phyloP scores from a whole-genome alignment of 2,329 filamentous ascomycete species.

The Scedosporium apiospermum region DNA sequence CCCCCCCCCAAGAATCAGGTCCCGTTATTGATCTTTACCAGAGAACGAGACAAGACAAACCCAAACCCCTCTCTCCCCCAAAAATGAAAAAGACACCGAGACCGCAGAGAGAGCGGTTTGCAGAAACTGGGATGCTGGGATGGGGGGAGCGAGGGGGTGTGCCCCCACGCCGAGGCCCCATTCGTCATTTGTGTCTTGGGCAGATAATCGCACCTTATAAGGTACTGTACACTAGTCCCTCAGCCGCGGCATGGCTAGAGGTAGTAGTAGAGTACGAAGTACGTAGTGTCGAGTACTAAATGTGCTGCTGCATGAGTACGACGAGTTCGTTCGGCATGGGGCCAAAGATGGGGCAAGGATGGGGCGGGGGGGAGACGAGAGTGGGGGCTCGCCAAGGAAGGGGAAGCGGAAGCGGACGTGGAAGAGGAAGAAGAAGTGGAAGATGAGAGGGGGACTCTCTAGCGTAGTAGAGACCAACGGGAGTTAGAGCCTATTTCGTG shows the following conservation, averaged over 20 bases:
- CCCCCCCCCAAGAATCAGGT: too few species aligned
- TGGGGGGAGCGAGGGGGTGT: neutral
- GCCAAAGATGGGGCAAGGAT: neutral
- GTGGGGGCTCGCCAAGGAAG: neutral
- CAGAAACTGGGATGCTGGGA: neutral
- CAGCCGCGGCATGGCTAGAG: neutral
- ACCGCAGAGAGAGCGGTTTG: neutral
- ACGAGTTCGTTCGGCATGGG: neutral
- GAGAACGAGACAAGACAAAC: too few species aligned
- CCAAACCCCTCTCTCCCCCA: too few species aligned
- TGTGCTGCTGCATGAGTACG: neutral
- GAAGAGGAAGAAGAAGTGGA: too few species aligned
- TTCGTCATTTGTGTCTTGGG: neutral
- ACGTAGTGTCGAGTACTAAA: too few species aligned
- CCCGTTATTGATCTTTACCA: too few species aligned
- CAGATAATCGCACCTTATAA: neutral
- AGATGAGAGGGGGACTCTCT: too few species aligned
- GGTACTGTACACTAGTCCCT: neutral
- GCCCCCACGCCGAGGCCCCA: neutral
- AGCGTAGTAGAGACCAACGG: too few species aligned
- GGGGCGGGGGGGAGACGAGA: neutral
- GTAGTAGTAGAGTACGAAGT: too few species aligned
- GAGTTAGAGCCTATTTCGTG: too few species aligned
- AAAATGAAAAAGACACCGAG: neutral
- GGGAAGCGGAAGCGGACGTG: neutral